Evolutionary conservation across 768 basidiomycete species (phyloP), one percentile per base, ranked within the genome.

Genomic region (Steccherinum ochraceum): DNA sequence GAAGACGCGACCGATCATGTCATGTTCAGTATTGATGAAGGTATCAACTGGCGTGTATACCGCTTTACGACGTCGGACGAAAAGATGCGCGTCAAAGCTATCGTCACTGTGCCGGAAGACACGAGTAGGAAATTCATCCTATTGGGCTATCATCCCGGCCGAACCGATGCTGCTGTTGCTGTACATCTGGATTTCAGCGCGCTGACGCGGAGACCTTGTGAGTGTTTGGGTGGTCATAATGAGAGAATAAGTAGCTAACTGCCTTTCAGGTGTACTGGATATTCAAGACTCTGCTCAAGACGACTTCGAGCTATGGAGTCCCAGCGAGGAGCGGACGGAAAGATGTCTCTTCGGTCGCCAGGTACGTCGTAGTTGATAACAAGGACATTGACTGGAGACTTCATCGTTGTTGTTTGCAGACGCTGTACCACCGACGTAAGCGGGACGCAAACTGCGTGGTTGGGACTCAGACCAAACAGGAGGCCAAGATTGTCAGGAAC

Each of bases 281-380:
- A 46, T 77, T 3, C 77, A 92, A 1, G 70, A 96, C 60, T 85
- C 93, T 5, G 77, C 75, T 16, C 71, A 84, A 35, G 94, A 97
- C 62, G 96, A 99, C 69, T 98, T 98, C 63, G 94, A 98, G 64
- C 69, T 96, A 1, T 98, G 96, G 96, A 93, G 88, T 63, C 96
- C 95, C 0, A 90, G 89, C 52, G 87, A 94, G 61, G 84, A 83
- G 43, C 81, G 96, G n/a, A 71, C 78, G 26, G 93, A 98, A 61
- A 72, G 73, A 5, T 99, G 96, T 68, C 70, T 98, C 23, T 99
- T 98, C 57, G 96, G 96, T 19, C 79, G 88, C 52, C 89, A 91
- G 78, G 92, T 90, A 47, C 39, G 69, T 52, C 4, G 12, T 23
- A 19, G 2, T 16, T 5, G 25, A 13, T 27, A 12, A 18, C 7